Conservation (phyloP, 2,329 filamentous ascomycete genomes). For the Mariannaea elegans region DNA sequence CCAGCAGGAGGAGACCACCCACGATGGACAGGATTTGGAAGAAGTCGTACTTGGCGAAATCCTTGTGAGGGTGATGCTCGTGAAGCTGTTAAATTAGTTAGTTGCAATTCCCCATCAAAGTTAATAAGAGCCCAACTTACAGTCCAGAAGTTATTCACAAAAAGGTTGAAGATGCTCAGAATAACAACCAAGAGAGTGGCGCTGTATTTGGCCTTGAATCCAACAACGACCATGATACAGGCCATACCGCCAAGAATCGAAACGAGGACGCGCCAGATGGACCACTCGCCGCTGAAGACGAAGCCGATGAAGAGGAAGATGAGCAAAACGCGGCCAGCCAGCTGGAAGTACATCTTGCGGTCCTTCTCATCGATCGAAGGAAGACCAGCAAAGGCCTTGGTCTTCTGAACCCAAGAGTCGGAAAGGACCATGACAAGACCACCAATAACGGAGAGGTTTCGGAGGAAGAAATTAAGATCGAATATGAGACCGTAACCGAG, state of each 20-base stretch:
- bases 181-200: conserved; percentile 95
- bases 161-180: conserved; percentile 92
- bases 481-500: conserved; percentile 98
- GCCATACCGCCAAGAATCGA: conserved; percentile 87
- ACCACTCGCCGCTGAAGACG: conserved; percentile 94
- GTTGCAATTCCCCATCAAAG: background rate
- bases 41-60: conserved; percentile 99
- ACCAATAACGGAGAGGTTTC: conserved; percentile 96
- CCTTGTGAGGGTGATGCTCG: conserved; percentile 98
- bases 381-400: conserved; percentile 93
- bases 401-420: conserved; percentile 98
- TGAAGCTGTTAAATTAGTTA: conserved; percentile 71
- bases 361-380: conserved; percentile 98
- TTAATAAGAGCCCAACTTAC: conserved; percentile 61
- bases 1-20: conserved; percentile 91
- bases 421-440: conserved; percentile 97
- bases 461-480: conserved; percentile 99
- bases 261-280: conserved; percentile 84
- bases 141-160: conserved; percentile 99
- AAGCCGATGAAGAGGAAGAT: conserved; percentile 99
- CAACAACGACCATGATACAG: conserved; percentile 98
- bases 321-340: conserved; percentile 91
- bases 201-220: conserved; percentile 99
- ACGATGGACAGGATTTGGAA: conserved; percentile 99
- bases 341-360: conserved; percentile 99